Evolutionary conservation across 2,329 filamentous ascomycete genomes (phyloP), one percentile per base, ranked within the genome.

Genomic region (Pochonia chlamydosporia): DNA sequence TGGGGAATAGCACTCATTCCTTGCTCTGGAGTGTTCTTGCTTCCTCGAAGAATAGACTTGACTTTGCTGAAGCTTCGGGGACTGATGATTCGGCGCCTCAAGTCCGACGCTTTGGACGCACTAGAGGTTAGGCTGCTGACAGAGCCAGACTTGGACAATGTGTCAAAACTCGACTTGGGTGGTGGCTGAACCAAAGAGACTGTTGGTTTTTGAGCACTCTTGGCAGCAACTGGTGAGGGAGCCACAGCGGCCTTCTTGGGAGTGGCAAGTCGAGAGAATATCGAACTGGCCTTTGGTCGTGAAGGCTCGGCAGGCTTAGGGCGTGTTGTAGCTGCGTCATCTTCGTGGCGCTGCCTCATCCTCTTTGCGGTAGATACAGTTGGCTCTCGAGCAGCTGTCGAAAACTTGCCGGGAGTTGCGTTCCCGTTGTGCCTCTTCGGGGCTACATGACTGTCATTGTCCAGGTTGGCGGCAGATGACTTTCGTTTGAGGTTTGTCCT

Each of bases 271-370:
- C 73, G 82, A 51, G 73, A 71, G 50, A 73, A 66, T 51, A 77
- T 73, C 8, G 75, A 67, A 46, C 75, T 69, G 1, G 74, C 66
- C 23, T 71, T 72, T 42, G 66, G 48, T 48, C 44, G 50, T 49
- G 25, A 49, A 52, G 49, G 78, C 73, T 24, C 72, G 71, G 13
- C 82, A 82, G 9, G 71, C 35, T 30, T 60, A 7, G 84, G 83
- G 36, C 85, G 81, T 41, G 74, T 71, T 26, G 77, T 78, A 9
- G 87, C 85, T 14, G 79, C 76, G 64, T 93, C 87, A 48, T 92
- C 86, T 2, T 78, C 73, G 37, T 79, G 67, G 40, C 73, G 76
- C 55, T 84, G 80, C 62, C 87, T 88, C 52, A 81, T 66, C 47
- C 89, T 85, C 72, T 96, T 96, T 6, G 78, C 73, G 5, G 79